Percentiles rank a stretch among this genome's conserved stretches.
Evolutionary conservation across 495 filamentous ascomycete species (phyloP).

Genomic region (Parmelia sp.): DNA sequence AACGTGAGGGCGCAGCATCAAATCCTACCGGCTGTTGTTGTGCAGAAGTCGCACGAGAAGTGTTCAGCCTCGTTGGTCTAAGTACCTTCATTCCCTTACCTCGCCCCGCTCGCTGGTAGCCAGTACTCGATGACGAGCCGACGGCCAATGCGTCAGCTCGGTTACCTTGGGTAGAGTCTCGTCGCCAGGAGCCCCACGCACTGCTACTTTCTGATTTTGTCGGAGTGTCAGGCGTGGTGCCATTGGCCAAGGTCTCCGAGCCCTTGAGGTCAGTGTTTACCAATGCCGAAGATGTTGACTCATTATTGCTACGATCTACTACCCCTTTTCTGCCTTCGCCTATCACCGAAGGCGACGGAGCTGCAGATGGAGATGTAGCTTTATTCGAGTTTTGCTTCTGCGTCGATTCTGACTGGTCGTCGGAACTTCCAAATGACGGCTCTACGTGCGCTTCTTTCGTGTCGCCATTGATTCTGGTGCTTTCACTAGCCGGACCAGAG

Average conservation of each 20-base stretch:
- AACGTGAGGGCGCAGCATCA: slow-evolving; percentile 25
- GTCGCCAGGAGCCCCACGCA: slow-evolving; percentile 66
- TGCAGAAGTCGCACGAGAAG: slow-evolving; percentile 24
- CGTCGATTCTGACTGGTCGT: slow-evolving; percentile 4
- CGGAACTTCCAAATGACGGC: slow-evolving; percentile 11
- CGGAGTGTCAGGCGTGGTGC: slow-evolving; percentile 32
- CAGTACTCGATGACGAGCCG: slow-evolving; percentile 44
- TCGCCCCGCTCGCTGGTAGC: slow-evolving; percentile 52
- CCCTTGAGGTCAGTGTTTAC: slow-evolving; percentile 16
- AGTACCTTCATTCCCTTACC: slow-evolving; percentile 70
- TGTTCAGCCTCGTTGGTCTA: slow-evolving; percentile 48
- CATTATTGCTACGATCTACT: slow-evolving; percentile 6
- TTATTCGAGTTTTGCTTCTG: slow-evolving; percentile 13
- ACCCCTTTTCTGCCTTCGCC: slow-evolving; percentile 22
- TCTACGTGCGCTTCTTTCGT: slow-evolving; percentile 7
- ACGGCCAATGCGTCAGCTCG: slow-evolving; percentile 15
- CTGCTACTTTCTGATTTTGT: slow-evolving; percentile 43
- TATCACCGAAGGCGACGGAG: slow-evolving; percentile 31
- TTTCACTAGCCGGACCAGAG: slow-evolving; percentile 43
- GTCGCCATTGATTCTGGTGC: slow-evolving; percentile 33
- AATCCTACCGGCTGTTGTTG: slow-evolving; percentile 25
- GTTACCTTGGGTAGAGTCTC: slow-evolving; percentile 34
- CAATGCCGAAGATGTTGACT: slow-evolving; percentile 9
- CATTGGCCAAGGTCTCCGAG: slow-evolving; percentile 23
- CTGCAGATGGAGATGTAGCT: slow-evolving; percentile 26